Evolutionary conservation across 768 basidiomycete genomes (phyloP), one percentile per base, ranked within the genome.

Genomic region (Dendrothele bispora): DNA sequence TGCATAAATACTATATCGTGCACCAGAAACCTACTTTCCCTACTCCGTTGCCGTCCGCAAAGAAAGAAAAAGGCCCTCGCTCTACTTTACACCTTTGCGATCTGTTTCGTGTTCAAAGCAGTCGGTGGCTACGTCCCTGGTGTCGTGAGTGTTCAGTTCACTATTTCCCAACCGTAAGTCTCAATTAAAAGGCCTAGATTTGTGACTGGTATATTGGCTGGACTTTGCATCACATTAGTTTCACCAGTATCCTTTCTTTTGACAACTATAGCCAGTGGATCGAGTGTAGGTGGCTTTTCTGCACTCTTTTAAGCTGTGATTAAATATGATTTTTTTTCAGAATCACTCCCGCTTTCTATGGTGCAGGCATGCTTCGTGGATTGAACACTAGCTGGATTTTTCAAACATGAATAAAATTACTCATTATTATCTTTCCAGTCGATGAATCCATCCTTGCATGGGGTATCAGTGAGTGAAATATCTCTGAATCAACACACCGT

Each of bases 201-300:
- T 82, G 73, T 55, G 82, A 84, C 56, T 84, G 81, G 82, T 82
- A 84, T 53, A n/a, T n/a, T n/a, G n/a, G n/a, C n/a, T n/a, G n/a
- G n/a, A n/a, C n/a, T n/a, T n/a, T n/a, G n/a, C n/a, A 72, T 60
- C 70, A 78, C 36, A 54, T 82, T 22, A 82, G 80, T 15, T 82
- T 79, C 68, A 77, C 74, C 10, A 72, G 74, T 53, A 80, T 83
- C 59, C 83, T 84, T 51, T 65, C 66, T 12, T 62, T 81, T 41
- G 83, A 83, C 43, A 81, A 81, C 57, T 81, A 72, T 49, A 79
- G 81, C n/a, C 82, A 80, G 78, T 69, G 59, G 42, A 66, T 80
- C 48, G 76, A 80, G 56, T 75, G 78, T 78, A 51, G 17, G 75
- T 55, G n/a, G n/a, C n/a, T n/a, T 40, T 39, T 7, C 45, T 43